Percentiles rank a stretch among this genome's conserved stretches.
Evolutionary conservation across 164 flowering plant species (phyloP).

Genomic region (Stephania japonica): DNA sequence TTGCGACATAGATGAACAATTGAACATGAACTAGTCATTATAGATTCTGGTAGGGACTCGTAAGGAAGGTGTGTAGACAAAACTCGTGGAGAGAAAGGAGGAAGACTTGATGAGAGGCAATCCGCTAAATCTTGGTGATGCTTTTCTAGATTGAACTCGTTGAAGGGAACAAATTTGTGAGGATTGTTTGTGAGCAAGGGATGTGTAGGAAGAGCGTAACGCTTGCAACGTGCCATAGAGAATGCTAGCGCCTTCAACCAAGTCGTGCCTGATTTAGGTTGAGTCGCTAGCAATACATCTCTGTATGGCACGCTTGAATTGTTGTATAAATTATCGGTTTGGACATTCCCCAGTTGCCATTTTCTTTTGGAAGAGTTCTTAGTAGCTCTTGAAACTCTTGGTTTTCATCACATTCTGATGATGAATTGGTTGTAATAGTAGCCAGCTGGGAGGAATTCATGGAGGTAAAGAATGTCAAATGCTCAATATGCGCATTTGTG

Average conservation of each 20-base stretch:
- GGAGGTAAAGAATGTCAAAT: too few species aligned
- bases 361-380: not conserved
- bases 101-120: not conserved
- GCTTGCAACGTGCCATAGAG: conserved; percentile 12
- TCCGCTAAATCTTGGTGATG: too few species aligned
- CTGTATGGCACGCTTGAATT: conserved; percentile 10
- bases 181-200: conserved; percentile 4
- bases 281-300: conserved; percentile 12
- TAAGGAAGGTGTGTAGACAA: not conserved
- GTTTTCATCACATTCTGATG: not conserved
- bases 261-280: conserved; percentile 24
- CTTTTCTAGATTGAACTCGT: conserved; percentile 3
- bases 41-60: conserved; percentile 3
- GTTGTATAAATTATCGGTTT: not conserved
- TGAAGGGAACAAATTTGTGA: conserved; percentile 5
- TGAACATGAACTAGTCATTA: not conserved
- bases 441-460: not conserved
- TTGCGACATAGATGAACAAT: not conserved
- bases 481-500: too few species aligned
- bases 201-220: not conserved
- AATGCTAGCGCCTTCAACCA: too few species aligned
- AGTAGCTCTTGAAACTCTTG: conserved; percentile 5
- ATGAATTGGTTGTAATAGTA: too few species aligned
- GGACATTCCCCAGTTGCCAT: not conserved
- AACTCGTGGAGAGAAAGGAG: not conserved